Percentiles rank a stretch among this genome's conserved stretches.
phyloP scores from a whole-genome alignment of 2,329 filamentous ascomycete genomes.

The Neonectria punicea region DNA sequence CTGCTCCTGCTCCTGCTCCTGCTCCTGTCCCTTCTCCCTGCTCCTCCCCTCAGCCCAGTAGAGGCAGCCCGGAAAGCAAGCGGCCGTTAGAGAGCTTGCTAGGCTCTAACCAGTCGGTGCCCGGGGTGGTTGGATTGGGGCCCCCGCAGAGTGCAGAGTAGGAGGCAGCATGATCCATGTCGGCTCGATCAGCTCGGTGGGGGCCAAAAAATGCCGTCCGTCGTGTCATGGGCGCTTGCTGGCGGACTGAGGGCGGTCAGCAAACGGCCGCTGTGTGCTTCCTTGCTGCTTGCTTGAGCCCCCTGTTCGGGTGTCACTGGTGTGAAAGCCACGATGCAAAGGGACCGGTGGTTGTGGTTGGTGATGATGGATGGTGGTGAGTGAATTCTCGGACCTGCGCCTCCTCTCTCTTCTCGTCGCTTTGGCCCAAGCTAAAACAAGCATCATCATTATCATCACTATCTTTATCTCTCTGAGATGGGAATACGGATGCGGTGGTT shows the following conservation, averaged over 20 bases:
- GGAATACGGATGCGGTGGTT: neutral
- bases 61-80: neutral
- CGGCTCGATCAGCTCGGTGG: constrained; percentile 25
- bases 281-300: neutral
- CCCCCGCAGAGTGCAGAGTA: neutral
- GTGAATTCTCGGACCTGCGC: neutral
- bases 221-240: constrained; percentile 17
- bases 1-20: too few relatives aligned
- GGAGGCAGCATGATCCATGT: constrained; percentile 27
- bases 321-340: neutral
- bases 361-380: neutral
- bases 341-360: neutral
- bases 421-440: neutral
- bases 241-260: constrained; percentile 18
- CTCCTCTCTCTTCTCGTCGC: neutral
- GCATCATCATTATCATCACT: neutral
- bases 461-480: too few relatives aligned
- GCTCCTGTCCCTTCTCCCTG: neutral
- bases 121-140: neutral
- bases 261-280: neutral
- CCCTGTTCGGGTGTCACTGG: neutral
- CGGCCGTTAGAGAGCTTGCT: neutral
- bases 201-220: constrained; percentile 7
- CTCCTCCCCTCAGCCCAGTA: neutral
- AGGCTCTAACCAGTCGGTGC: neutral